A percentile compares a stretch with the other conserved stretches of the same genome.
phyloP scores from a whole-genome alignment of 805 yeast species.

The Yarrowia yakushimensis region DNA sequence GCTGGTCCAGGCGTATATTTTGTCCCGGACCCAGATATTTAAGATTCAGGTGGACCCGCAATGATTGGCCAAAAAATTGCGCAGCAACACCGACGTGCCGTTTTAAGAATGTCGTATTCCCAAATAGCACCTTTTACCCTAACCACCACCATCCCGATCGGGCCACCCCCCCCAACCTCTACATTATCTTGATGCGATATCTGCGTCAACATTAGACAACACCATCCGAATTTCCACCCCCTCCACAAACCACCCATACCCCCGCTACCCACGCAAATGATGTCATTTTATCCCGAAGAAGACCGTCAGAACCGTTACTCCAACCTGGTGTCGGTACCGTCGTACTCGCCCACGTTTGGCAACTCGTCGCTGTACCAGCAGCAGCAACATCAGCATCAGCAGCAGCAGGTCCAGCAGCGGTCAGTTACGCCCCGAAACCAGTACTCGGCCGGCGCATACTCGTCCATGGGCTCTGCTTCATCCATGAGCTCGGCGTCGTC shows the following conservation, averaged over 20 bases:
- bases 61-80: slow-evolving; percentile 21
- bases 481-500: slow-evolving; percentile 20
- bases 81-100: slow-evolving; percentile 18
- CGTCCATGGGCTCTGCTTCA: slow-evolving; percentile 21
- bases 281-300: slow-evolving; percentile 22
- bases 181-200: slow-evolving; percentile 23
- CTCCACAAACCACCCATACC: neutral
- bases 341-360: slow-evolving; percentile 17
- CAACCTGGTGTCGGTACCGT: slow-evolving; percentile 22
- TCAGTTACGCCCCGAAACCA: slow-evolving; percentile 21
- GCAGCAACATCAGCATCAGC: slow-evolving; percentile 26
- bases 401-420: slow-evolving; percentile 21
- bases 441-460: slow-evolving; percentile 20
- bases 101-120: slow-evolving; percentile 23
- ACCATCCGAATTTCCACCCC: neutral
- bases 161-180: slow-evolving; percentile 21
- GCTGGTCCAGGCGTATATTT: neutral
- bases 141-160: neutral
- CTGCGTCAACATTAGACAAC: slow-evolving; percentile 15
- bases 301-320: slow-evolving; percentile 22
- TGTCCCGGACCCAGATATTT: neutral
- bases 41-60: neutral
- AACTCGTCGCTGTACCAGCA: slow-evolving; percentile 18
- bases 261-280: neutral
- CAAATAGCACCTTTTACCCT: neutral